A percentile compares a stretch with the other conserved stretches of the same genome.
phyloP scores from a whole-genome alignment of 2,329 filamentous ascomycete genomes.

The Chaetomium olivaceum region DNA sequence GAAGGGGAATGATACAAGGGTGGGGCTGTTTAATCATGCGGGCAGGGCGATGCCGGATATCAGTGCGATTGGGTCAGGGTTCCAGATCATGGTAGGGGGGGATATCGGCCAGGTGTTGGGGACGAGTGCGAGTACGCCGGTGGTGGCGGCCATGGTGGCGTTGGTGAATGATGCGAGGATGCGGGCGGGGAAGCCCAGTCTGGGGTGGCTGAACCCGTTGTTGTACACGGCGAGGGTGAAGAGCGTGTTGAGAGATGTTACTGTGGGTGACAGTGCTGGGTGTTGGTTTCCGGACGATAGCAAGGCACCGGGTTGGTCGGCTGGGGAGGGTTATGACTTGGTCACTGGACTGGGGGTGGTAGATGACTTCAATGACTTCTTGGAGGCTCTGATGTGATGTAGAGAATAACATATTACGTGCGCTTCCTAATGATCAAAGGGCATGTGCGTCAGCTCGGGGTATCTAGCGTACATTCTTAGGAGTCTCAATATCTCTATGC shows the following conservation, averaged over 20 bases:
- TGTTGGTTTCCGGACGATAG: conserved; percentile 42
- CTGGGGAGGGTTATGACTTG: conserved; percentile 48
- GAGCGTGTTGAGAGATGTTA: conserved; percentile 45
- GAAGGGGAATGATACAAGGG: conserved; percentile 39
- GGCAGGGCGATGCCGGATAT: conserved; percentile 55
- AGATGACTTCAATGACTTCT: conserved; percentile 41
- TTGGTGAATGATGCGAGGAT: conserved; percentile 57
- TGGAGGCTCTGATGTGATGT: conserved; percentile 22
- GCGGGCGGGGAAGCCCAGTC: conserved; percentile 47
- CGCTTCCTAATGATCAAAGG: no score
- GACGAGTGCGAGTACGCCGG: conserved; percentile 55
- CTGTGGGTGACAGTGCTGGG: conserved; percentile 42
- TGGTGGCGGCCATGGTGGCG: conserved; percentile 56
- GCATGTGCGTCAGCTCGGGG: no score
- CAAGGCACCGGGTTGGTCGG: conserved; percentile 42
- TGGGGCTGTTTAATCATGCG: conserved; percentile 46
- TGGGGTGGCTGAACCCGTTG: conserved; percentile 56
- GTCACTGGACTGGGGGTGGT: conserved; percentile 54
- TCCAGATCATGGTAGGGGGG: conserved; percentile 43
- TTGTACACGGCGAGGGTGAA: conserved; percentile 47
- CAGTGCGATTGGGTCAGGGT: conserved; percentile 59
- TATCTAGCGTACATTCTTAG: no score
- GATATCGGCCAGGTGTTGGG: conserved; percentile 39
- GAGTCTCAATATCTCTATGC: no score
- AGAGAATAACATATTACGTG: no score